phyloP scores from a whole-genome alignment of 495 filamentous ascomycete genomes.

The Penicillium coffeae region DNA sequence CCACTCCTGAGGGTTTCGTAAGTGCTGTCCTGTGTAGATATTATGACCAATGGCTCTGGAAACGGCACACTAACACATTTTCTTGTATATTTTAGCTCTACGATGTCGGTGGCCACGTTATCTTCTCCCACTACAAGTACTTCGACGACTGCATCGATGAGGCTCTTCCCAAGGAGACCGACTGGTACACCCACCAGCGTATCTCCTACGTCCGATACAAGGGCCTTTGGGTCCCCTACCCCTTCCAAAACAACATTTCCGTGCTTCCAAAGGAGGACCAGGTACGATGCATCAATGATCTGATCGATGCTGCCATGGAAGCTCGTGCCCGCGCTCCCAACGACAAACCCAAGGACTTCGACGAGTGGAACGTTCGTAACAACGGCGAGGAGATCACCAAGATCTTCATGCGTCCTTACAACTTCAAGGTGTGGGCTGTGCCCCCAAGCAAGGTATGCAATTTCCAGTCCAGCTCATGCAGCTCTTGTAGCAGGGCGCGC shows the following conservation, averaged over 20 bases:
- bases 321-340: slow-evolving; percentile 63
- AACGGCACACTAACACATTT: background rate
- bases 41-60: background rate
- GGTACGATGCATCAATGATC: slow-evolving; percentile 88
- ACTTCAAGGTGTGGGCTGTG: slow-evolving; percentile 99
- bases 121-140: slow-evolving; percentile 99
- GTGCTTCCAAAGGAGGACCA: slow-evolving; percentile 98
- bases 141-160: slow-evolving; percentile 98
- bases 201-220: slow-evolving; percentile 99
- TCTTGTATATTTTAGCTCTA: slow-evolving; percentile 49
- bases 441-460: slow-evolving; percentile 86
- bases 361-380: slow-evolving; percentile 96
- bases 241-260: slow-evolving; percentile 99
- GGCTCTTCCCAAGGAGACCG: slow-evolving; percentile 84
- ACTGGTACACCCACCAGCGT: slow-evolving; percentile 98
- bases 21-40: slow-evolving; percentile 42
- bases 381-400: slow-evolving; percentile 89
- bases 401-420: slow-evolving; percentile 99
- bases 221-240: slow-evolving; percentile 93
- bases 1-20: slow-evolving; percentile 96
- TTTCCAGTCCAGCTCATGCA: background rate
- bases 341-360: slow-evolving; percentile 92
- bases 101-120: slow-evolving; percentile 98
- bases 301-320: slow-evolving; percentile 93
- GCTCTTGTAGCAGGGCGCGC: too few species aligned